Base-by-base conservation (phyloP, 2,329 filamentous ascomycete species). In the Clarireedia monteithiana region DNA sequence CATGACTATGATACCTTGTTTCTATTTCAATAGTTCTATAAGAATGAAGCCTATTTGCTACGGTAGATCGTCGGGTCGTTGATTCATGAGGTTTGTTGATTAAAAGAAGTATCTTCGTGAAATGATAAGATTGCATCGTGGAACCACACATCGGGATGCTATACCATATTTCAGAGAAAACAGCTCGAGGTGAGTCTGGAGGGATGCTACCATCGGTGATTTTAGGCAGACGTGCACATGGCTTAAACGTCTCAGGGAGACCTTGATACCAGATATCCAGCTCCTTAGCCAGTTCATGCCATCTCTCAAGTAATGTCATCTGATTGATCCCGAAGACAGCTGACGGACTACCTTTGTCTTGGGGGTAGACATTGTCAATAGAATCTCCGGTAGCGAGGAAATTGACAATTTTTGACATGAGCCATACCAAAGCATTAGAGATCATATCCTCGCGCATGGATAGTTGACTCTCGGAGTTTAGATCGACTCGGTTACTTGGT, bases 81-180 rank as follows among this genome's bases (percentile, higher is more conserved):
- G 76, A 78, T 56, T 84, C 77, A 15, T 77, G 74, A 0, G 79
- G 80, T 57, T 79, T 77, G 62, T 86, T 84, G 60, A 84, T 75
- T 12, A 83, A 73, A 0, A 86, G 67, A 4, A 84, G 74, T 10
- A 85, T 81, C 45, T 80, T 76, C 1, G 80, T 81, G 72, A 86
- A 85, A 63, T 86, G 80, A 60, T 84, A 85, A 58, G 77, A 77
- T 63, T 85, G 82, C 76, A 85, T 85, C 1, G 82, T 81, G 2
- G 82, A 82, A 0, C 80, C 82, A 68, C 82, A 86, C 74, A 86
- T 79, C 0, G 82, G 76, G 0, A 81, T 73, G 52, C 77, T 77
- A 66, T 83, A 85, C 82, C 83, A 86, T 12, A 84, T 75, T 64
- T 84, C 80, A 0, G 69, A 74, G 67, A 77, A 79, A 56, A 72